Base-by-base conservation (phyloP, 106 monocot genomes). In the Agapanthus africanus region DNA sequence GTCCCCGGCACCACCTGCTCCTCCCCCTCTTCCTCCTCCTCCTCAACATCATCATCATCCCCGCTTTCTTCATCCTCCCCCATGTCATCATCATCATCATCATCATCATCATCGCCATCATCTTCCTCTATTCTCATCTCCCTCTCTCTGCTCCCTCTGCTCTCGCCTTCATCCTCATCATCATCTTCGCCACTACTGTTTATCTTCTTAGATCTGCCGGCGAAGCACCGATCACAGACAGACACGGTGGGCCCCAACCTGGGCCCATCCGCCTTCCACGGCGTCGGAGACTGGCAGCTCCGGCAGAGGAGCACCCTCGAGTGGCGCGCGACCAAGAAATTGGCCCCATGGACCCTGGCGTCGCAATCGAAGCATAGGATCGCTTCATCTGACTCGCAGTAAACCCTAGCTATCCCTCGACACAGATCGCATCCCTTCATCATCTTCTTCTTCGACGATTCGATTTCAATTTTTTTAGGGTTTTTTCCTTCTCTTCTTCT, bases 261-360 rank as follows among this genome's bases (percentile, higher is more conserved):
- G 11, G 85, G 32, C 1, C 91, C 92, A 19, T 79, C 40, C 1
- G 92, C 92, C 35, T 69, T 62, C 92, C 88, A 88, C 0, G 83
- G 69, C 5, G 88, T 88, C 7, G 67, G 78, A 13, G 54, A 18
- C 36, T 73, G 78, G 74, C 92, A 92, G 8, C 15, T 19, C 31
- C 81, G 78, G 78, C 92, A 92, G 38, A 92, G 87, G 21, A 92
- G 85, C 11, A 36, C 31, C 19, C 92, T 70, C 1, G 61, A 40
- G 77, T 92, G 92, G 30, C 88, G 74, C 19, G 92, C 92, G 44
- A 92, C 92, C 4, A 92, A 80, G 73, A 92, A 92, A 76, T 92
- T 88, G n/a, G 92, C 85, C 13, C 83, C 78, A 71, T 92, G 85
- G 50, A 92, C 92, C 71, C 38, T 67, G 42, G 76, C 84, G 74